phyloP scores from a whole-genome alignment of 2,329 filamentous ascomycete genomes.

The Sclerotinia glacialis region DNA sequence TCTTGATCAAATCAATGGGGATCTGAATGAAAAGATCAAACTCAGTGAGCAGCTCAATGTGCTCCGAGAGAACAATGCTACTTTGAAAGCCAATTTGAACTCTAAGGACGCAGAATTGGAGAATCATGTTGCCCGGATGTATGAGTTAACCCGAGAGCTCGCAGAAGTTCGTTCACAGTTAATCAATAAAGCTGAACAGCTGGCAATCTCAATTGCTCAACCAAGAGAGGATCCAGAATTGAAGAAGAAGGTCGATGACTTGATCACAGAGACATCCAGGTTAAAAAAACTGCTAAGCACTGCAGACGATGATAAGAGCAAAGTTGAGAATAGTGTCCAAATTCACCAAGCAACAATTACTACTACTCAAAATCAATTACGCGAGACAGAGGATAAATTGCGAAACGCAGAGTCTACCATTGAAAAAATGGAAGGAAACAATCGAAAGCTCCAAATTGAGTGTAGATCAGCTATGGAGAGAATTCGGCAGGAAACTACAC shows the following conservation, averaged over 20 bases:
- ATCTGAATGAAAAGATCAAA: constrained; percentile 26
- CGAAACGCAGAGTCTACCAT: constrained; percentile 29
- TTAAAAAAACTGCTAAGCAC: constrained; percentile 35
- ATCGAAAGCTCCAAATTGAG: constrained; percentile 28
- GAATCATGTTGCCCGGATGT: constrained; percentile 22
- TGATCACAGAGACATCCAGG: constrained; percentile 31
- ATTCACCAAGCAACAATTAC: constrained; percentile 20
- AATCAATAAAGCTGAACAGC: constrained; percentile 29
- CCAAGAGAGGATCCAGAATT: constrained; percentile 30
- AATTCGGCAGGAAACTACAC: constrained; percentile 34
- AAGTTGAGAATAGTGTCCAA: constrained; percentile 25
- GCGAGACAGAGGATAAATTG: constrained; percentile 24
- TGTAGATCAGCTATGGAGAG: not conserved
- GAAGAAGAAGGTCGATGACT: constrained; percentile 26
- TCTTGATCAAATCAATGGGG: constrained; percentile 27
- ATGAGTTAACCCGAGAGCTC: constrained; percentile 28
- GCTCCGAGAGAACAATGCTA: constrained; percentile 29
- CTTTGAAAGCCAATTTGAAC: constrained; percentile 24
- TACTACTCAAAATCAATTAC: constrained; percentile 23
- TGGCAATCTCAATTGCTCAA: constrained; percentile 23
- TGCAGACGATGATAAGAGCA: constrained; percentile 39
- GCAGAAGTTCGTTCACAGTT: constrained; percentile 27
- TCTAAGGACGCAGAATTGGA: constrained; percentile 26
- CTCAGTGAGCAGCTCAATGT: constrained; percentile 30
- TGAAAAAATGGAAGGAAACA: constrained; percentile 33